A percentile compares a stretch with the other conserved stretches of the same genome.
These are phyloP conservation scores for Lactarius tabidus DNA, from an alignment of 768 basidiomycete genomes.

Conservation along the genomic window DNA sequence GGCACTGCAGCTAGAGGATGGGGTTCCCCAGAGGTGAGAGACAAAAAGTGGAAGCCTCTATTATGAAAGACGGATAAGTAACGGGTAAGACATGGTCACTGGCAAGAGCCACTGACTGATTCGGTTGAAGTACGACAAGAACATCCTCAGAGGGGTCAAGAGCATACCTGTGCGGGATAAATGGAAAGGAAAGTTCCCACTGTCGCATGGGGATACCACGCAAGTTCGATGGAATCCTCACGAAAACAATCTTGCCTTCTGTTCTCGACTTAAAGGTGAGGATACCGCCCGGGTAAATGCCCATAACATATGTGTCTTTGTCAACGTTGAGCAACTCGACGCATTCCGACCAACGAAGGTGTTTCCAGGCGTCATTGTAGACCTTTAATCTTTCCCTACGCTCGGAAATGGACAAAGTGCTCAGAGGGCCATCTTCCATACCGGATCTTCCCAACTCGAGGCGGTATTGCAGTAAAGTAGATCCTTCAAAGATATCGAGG, in stretches of 20 bases:
- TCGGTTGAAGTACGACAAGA: background rate
- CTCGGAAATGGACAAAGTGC: slow-evolving; percentile 1
- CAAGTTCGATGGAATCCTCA: background rate
- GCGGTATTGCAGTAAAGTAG: slow-evolving; percentile 10
- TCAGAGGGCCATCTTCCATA: slow-evolving; percentile 6
- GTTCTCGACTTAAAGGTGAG: background rate
- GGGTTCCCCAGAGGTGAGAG: slow-evolving; percentile 12
- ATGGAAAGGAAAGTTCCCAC: slow-evolving; percentile 15
- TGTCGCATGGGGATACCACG: slow-evolving; percentile 6
- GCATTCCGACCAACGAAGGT: slow-evolving; percentile 5
- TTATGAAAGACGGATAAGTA: background rate
- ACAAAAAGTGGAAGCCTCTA: slow-evolving; percentile 9
- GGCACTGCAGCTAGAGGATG: slow-evolving; percentile 1
- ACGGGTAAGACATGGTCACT: background rate
- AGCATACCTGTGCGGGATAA: background rate
- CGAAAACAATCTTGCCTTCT: slow-evolving; percentile 3
- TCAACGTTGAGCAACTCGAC: background rate
- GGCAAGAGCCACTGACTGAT: background rate
- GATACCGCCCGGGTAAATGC: slow-evolving; percentile 3
- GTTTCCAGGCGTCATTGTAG: background rate
- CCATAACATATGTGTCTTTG: background rate
- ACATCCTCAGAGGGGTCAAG: slow-evolving; percentile 15
- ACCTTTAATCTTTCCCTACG: slow-evolving; percentile 2
- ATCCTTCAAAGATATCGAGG: background rate
- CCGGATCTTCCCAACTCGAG: slow-evolving; percentile 5